Base-by-base conservation (phyloP, 2,329 filamentous ascomycete species). In the Claviceps sp. region DNA sequence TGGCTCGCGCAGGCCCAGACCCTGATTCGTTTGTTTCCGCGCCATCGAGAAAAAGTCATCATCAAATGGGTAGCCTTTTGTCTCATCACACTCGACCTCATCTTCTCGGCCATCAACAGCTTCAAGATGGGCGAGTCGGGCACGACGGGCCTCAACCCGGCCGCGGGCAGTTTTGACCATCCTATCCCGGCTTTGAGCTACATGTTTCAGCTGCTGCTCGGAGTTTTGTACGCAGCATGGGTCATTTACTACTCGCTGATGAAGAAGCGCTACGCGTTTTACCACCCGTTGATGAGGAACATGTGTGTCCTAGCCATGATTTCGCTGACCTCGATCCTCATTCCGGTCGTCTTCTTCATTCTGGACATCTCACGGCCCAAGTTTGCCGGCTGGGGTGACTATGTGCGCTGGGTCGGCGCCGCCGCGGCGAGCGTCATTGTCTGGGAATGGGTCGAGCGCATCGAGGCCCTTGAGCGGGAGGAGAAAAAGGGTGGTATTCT, bases 61-160 rank as follows among this genome's bases (percentile, higher is more conserved):
- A 98, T 98, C 70, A 97, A 97, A 71, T 98, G 91, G 91, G 89
- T 91, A 16, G 93, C 91, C 1, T 96, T 97, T 64, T 89, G 86
- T 3, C 78, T 98, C 53, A 96, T 98, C 62, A 80, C 89, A 0
- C 77, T 96, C 54, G 91, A 97, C 64, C 84, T 91, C 44, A 81
- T 90, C 11, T 98, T 98, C 67, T 90, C 86, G 62, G 89, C 86
- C 47, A 78, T 97, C 54, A 94, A 96, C 72, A 93, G 87, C 61
- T 97, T 97, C 62, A 65, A 74, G 50, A 80, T 68, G 22, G 73
- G 70, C 34, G 74, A 51, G 41, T 44, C 53, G 17, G 48, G 77
- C 49, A 76, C 71, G 6, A 41, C 49, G 52, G 72, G 70, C 14
- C 73, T 77, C 38, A 76, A 71, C 47, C 74, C 76, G 19, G 78